These are phyloP conservation scores for Daedaleopsis sinensis DNA, from an alignment of 768 basidiomycete species.

Conservation along the genomic window DNA sequence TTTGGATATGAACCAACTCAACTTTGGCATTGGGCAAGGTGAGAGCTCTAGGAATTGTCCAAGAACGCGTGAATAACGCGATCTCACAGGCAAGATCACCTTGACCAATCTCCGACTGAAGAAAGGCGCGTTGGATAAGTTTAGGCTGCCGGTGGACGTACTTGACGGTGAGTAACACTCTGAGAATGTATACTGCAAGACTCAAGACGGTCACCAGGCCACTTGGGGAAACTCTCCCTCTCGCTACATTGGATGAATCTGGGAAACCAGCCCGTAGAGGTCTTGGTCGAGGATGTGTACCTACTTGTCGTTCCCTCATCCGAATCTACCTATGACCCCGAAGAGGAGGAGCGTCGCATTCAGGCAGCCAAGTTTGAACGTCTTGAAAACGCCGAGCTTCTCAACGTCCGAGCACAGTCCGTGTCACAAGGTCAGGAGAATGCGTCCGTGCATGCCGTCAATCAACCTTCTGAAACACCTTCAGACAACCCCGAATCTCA, in stretches of 20 bases:
- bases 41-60: conserved; percentile 14
- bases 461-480: conserved; percentile 17
- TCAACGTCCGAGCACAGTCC: conserved; percentile 66
- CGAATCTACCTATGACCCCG: conserved; percentile 66
- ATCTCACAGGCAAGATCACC: conserved; percentile 65
- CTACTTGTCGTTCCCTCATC: conserved; percentile 87
- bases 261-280: conserved; percentile 87
- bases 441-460: conserved; percentile 1
- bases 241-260: conserved; percentile 90
- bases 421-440: conserved; percentile 45
- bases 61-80: conserved; percentile 1
- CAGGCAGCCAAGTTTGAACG: conserved; percentile 90
- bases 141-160: conserved; percentile 93
- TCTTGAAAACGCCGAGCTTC: conserved; percentile 83
- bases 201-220: conserved; percentile 47
- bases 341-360: conserved; percentile 81
- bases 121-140: conserved; percentile 92
- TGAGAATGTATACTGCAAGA: neutral
- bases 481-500: conserved; percentile 74
- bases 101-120: conserved; percentile 85
- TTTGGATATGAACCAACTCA: conserved; percentile 91
- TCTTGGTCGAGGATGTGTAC: conserved; percentile 92
- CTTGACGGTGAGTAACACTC: conserved; percentile 65
- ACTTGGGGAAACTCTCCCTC: conserved; percentile 84
- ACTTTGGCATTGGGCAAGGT: conserved; percentile 91